These are phyloP conservation scores for Phalaenopsis aphrodite DNA, from an alignment of 106 monocot genomes.

Conservation along the genomic window DNA sequence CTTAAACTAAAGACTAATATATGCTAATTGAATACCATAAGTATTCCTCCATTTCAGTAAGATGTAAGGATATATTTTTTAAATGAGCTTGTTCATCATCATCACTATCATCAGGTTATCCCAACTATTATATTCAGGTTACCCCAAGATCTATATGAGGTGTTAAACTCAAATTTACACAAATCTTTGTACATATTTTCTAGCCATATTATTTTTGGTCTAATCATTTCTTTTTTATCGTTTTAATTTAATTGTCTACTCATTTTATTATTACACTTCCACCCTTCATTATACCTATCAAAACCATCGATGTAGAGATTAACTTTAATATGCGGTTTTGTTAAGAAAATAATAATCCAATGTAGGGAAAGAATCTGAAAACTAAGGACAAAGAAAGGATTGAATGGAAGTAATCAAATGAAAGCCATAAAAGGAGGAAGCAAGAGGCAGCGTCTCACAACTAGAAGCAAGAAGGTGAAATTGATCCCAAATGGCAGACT, in stretches of 20 bases:
- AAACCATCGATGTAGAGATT: background rate
- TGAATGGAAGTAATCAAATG: background rate
- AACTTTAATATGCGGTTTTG: background rate
- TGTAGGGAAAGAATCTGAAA: background rate
- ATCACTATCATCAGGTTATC: background rate
- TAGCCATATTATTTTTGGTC: background rate
- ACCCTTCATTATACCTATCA: background rate
- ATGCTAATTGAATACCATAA: background rate
- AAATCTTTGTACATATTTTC: background rate
- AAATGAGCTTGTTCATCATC: background rate
- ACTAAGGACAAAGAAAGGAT: background rate
- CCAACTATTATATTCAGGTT: background rate
- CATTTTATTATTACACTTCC: background rate
- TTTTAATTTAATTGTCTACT: background rate
- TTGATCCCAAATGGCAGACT: background rate
- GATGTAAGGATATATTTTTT: background rate
- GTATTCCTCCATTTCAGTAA: background rate
- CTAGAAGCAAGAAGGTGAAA: background rate
- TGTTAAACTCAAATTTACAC: background rate
- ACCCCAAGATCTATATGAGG: background rate
- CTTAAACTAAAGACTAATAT: background rate
- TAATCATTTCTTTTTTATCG: background rate
- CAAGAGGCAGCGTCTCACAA: background rate
- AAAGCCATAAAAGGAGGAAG: background rate
- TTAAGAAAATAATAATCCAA: background rate